Base-by-base conservation (phyloP, 2,329 filamentous ascomycete genomes). In the Xylariaceae sp. region DNA sequence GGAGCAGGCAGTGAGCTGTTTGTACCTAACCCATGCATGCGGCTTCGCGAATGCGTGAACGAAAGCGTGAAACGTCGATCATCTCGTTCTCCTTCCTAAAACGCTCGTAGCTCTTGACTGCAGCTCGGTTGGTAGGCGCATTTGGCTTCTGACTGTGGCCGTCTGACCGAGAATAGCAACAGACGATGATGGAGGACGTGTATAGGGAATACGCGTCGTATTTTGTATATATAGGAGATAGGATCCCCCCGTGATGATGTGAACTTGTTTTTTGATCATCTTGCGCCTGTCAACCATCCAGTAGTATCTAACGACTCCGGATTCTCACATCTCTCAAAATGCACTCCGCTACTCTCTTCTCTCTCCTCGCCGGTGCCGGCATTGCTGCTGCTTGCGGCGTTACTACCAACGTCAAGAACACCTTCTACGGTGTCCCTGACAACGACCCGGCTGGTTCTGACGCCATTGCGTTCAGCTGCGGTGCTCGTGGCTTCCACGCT, bases 401-500 rank as follows among this genome's bases (percentile, higher is more conserved):
- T 13, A 61, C 60, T 10, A 48, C 56, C 51, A 65, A 66, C 39
- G 69, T 74, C 48, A 65, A 66, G n/a, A 65, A 71, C 51, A 77
- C 74, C 42, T 77, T 76, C 64, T 77, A 73, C 65, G 74, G 75
- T 55, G 72, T 67, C 58, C 73, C 75, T 2, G 73, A 76, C 65
- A 77, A 77, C 57, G 68, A 70, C 44, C 73, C 74, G 0, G 68
- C 74, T 0, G 74, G 73, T 3, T 61, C 62, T 4, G 62, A 71
- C 3, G 67, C 54, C 13, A 75, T 71, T 30, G 72, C 75, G 1
- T 73, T 72, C 64, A 64, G 74, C 59, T 76, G 75, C 60, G 68
- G 70, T 6, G 70, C 71, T 17, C 69, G 73, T 23, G 66, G 67
- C 49, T 68, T 63, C 60, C 66, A 66, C 30, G 75, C 77, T 11